phyloP scores from a whole-genome alignment of 495 filamentous ascomycete species.

The Talaromyces proteolyticus region DNA sequence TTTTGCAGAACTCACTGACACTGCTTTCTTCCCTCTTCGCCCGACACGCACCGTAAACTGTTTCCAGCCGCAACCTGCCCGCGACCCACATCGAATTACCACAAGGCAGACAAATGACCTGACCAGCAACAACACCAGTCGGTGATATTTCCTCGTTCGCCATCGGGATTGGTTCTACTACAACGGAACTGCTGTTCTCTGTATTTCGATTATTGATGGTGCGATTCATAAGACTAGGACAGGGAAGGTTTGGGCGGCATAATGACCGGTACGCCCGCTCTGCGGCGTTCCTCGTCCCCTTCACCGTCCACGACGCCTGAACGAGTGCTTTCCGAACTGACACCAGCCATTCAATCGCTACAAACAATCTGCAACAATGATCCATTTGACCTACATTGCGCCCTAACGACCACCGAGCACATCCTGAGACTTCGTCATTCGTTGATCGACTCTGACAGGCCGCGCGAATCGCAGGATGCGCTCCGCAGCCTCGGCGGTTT shows the following conservation, averaged over 20 bases:
- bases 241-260: slow-evolving; percentile 21
- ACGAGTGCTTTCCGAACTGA: slow-evolving; percentile 54
- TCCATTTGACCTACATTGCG: slow-evolving; percentile 18
- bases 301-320: slow-evolving; percentile 47
- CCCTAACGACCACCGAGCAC: slow-evolving; percentile 30
- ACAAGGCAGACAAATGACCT: background rate
- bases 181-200: too few relatives aligned
- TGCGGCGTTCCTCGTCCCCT: slow-evolving; percentile 51
- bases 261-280: slow-evolving; percentile 41
- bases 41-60: too few relatives aligned
- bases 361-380: slow-evolving; percentile 19
- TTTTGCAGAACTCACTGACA: too few relatives aligned
- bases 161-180: too few relatives aligned
- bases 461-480: slow-evolving; percentile 57
- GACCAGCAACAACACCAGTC: too few relatives aligned
- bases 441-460: slow-evolving; percentile 44
- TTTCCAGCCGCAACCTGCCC: too few relatives aligned
- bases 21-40: too few relatives aligned
- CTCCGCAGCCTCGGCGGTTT: slow-evolving; percentile 84
- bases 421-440: slow-evolving; percentile 48
- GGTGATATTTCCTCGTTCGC: too few relatives aligned
- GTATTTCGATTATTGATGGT: background rate
- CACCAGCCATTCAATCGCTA: slow-evolving; percentile 51
- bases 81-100: background rate
- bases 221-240: background rate